phyloP scores from a whole-genome alignment of 495 filamentous ascomycete genomes.

The Xylaria acuta region DNA sequence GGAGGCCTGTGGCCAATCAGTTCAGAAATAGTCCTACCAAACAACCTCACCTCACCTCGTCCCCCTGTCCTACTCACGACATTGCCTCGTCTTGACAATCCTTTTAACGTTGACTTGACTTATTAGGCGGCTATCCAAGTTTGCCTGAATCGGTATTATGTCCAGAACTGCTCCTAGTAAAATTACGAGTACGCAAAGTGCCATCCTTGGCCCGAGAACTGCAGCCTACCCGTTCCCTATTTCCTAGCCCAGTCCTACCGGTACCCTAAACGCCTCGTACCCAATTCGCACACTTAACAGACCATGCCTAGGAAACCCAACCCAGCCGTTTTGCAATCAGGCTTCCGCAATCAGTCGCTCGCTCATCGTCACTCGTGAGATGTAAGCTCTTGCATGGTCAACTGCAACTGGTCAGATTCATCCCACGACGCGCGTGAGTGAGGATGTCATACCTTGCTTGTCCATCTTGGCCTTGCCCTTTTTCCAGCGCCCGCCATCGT shows the following conservation, averaged over 20 bases:
- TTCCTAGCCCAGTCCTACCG: constrained; percentile 10
- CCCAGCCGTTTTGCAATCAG: constrained; percentile 1
- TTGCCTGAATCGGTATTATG: neutral
- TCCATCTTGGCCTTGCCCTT: constrained; percentile 33
- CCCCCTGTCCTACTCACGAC: neutral
- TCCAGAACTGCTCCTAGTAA: neutral
- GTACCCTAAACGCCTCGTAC: constrained; percentile 8
- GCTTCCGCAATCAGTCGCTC: constrained; percentile 16
- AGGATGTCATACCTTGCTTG: constrained; percentile 31
- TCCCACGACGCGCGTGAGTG: neutral
- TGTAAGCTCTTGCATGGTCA: constrained; percentile 21
- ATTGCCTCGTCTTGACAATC: constrained; percentile 13
- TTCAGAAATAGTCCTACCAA: constrained; percentile 5
- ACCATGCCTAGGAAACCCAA: neutral
- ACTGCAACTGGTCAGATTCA: constrained; percentile 24
- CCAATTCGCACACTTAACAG: constrained; percentile 13
- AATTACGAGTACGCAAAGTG: neutral
- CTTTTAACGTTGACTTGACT: neutral
- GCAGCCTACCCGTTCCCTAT: neutral
- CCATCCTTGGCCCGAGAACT: neutral
- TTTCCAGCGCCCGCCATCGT: neutral
- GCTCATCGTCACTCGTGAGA: constrained; percentile 14
- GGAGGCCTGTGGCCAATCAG: constrained; percentile 21
- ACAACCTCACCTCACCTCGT: constrained; percentile 22
- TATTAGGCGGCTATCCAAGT: constrained; percentile 1